A percentile compares a stretch with the other conserved stretches of the same genome.
phyloP scores from a whole-genome alignment of 495 filamentous ascomycete species.

The Aspergillus bridgeri region DNA sequence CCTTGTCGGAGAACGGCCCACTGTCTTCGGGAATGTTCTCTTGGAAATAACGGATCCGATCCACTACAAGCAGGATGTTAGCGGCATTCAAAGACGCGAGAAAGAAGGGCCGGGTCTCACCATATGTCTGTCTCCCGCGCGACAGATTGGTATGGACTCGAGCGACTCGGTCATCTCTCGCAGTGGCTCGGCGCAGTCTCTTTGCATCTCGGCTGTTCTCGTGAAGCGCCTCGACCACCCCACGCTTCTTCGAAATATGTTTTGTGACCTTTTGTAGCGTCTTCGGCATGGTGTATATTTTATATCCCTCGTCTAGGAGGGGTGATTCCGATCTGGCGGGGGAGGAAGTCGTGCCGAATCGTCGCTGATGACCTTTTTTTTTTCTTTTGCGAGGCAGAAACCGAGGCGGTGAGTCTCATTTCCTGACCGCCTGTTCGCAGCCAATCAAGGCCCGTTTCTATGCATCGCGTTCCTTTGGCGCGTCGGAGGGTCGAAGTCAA shows the following conservation, averaged over 20 bases:
- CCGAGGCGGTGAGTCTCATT: background rate
- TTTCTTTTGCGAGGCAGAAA: background rate
- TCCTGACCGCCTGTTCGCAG: background rate
- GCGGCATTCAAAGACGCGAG: constrained; percentile 2
- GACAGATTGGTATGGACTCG: constrained; percentile 57
- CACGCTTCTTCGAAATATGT: constrained; percentile 73
- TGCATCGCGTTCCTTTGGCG: constrained; percentile 21
- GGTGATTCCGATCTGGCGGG: background rate
- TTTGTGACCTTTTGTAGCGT: constrained; percentile 77
- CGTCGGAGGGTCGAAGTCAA: constrained; percentile 17
- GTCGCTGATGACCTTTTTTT: background rate
- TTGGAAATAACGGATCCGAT: constrained; percentile 70
- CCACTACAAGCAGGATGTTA: constrained; percentile 46
- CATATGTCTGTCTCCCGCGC: constrained; percentile 64
- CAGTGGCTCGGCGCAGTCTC: constrained; percentile 66
- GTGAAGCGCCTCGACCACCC: constrained; percentile 65
- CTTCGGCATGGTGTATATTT: constrained; percentile 60
- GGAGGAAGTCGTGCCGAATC: background rate
- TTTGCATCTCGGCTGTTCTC: constrained; percentile 78
- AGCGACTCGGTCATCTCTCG: constrained; percentile 72
- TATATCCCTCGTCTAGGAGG: background rate
- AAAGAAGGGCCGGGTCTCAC: constrained; percentile 38
- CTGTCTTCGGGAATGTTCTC: constrained; percentile 53
- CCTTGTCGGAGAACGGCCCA: constrained; percentile 52
- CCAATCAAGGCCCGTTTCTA: constrained; percentile 17